Evolutionary conservation across 2,329 filamentous ascomycete genomes (phyloP).

Genomic region (Pestalotiopsis fici): DNA sequence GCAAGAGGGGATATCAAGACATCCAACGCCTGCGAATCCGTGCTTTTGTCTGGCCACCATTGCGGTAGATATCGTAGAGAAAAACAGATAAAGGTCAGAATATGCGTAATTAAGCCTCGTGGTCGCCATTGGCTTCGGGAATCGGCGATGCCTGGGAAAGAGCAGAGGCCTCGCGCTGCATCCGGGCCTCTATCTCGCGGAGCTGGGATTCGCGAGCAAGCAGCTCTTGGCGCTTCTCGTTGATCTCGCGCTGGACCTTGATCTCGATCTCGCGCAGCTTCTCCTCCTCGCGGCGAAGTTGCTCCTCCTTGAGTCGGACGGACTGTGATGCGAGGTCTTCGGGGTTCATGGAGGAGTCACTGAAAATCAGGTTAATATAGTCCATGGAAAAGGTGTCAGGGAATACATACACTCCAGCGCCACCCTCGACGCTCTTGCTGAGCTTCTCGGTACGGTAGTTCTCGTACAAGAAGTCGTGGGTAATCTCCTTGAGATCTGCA

Average conservation of each 20-base stretch:
- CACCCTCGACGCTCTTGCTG: constrained; percentile 97
- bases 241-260: constrained; percentile 99
- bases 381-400: neutral
- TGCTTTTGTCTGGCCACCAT: constrained; percentile 22
- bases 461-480: constrained; percentile 99
- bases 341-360: constrained; percentile 92
- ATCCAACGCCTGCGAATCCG: constrained; percentile 28
- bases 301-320: constrained; percentile 98
- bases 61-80: constrained; percentile 25
- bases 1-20: constrained; percentile 29
- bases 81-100: constrained; percentile 20
- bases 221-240: constrained; percentile 99
- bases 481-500: constrained; percentile 98
- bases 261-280: constrained; percentile 99
- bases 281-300: constrained; percentile 98
- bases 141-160: constrained; percentile 37
- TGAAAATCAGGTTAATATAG: constrained; percentile 36
- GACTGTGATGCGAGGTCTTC: constrained; percentile 96
- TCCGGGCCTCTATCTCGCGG: constrained; percentile 96
- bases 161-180: constrained; percentile 80
- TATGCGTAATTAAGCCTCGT: constrained; percentile 42
- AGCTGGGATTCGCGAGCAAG: constrained; percentile 97
- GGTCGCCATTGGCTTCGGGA: constrained; percentile 56
- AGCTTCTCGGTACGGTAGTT: constrained; percentile 99
- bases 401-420: constrained; percentile 78